A percentile compares a stretch with the other conserved stretches of the same genome.
These are phyloP conservation scores for Tylopilus subfusipes DNA, from an alignment of 768 basidiomycete genomes.

Conservation along the genomic window DNA sequence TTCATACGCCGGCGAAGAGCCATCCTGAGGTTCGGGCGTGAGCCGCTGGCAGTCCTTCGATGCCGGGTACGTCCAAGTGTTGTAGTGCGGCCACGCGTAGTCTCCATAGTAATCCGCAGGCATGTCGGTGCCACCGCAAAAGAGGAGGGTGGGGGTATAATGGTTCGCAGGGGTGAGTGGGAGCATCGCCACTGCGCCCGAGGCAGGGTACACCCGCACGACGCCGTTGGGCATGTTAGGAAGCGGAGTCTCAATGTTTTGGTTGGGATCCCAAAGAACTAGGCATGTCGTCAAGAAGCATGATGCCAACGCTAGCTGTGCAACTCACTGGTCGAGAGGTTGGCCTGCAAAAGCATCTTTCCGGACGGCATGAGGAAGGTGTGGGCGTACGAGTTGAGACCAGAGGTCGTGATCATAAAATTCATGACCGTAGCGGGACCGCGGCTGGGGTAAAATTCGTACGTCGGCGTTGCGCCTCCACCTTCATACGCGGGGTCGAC, in stretches of 20 bases:
- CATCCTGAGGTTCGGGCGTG: slow-evolving; percentile 78
- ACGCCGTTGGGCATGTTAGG: slow-evolving; percentile 73
- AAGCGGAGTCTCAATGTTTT: slow-evolving; percentile 57
- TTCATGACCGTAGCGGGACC: slow-evolving; percentile 49
- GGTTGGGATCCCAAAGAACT: slow-evolving; percentile 51
- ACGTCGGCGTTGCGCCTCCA: slow-evolving; percentile 70
- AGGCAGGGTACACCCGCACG: slow-evolving; percentile 84
- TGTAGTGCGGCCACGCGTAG: slow-evolving; percentile 66
- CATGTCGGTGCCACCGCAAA: slow-evolving; percentile 89
- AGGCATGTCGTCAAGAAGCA: background rate
- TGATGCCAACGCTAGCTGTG: background rate
- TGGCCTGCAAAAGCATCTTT: slow-evolving; percentile 76
- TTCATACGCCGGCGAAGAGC: slow-evolving; percentile 54
- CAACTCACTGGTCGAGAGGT: slow-evolving; percentile 61
- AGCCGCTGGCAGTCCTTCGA: slow-evolving; percentile 77
- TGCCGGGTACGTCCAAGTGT: slow-evolving; percentile 71
- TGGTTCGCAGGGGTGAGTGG: slow-evolving; percentile 88
- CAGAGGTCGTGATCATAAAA: slow-evolving; percentile 69
- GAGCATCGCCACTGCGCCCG: slow-evolving; percentile 85
- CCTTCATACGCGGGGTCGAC: slow-evolving; percentile 58
- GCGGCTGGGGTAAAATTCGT: slow-evolving; percentile 73
- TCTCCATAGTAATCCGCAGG: slow-evolving; percentile 69
- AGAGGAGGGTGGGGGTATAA: slow-evolving; percentile 79
- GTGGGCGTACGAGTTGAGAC: slow-evolving; percentile 74
- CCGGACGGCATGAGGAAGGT: slow-evolving; percentile 72